Evolutionary conservation across 176 grass and related monocot genomes (phyloP).

Genomic region (Rhynchospora breviuscula): DNA sequence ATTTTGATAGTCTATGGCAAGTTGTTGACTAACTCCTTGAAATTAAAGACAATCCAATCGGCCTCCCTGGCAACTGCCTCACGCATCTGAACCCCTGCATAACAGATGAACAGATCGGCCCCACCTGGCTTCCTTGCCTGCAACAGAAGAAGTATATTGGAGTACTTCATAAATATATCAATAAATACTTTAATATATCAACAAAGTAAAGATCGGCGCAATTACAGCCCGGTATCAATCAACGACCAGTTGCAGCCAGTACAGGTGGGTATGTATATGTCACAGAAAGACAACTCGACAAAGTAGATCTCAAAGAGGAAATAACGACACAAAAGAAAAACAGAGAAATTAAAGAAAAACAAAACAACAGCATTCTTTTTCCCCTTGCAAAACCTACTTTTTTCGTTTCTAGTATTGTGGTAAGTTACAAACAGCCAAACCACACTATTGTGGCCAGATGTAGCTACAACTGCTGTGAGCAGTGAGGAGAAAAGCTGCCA

Average conservation of each 20-base stretch:
- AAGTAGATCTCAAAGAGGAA: background rate
- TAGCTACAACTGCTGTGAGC: background rate
- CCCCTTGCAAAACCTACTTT: background rate
- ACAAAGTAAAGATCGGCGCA: background rate
- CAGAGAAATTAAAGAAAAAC: background rate
- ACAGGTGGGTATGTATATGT: background rate
- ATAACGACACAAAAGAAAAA: background rate
- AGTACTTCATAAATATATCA: background rate
- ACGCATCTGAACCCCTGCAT: conserved; percentile 79
- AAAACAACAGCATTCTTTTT: background rate
- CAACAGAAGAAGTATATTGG: background rate
- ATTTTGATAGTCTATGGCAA: conserved; percentile 32
- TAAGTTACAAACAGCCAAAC: background rate
- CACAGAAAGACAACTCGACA: background rate
- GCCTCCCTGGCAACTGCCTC: conserved; percentile 56
- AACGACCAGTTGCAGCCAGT: background rate
- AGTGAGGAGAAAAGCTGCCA: background rate
- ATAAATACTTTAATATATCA: background rate
- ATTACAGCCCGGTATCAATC: background rate
- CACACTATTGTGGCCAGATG: background rate
- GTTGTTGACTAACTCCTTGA: conserved; percentile 58
- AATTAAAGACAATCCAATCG: conserved; percentile 72
- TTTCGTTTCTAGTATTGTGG: background rate
- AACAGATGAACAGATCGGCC: conserved; percentile 80
- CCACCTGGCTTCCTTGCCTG: conserved; percentile 74